Evolutionary conservation across 2,329 filamentous ascomycete genomes (phyloP).

Genomic region (Monilinia polystroma): DNA sequence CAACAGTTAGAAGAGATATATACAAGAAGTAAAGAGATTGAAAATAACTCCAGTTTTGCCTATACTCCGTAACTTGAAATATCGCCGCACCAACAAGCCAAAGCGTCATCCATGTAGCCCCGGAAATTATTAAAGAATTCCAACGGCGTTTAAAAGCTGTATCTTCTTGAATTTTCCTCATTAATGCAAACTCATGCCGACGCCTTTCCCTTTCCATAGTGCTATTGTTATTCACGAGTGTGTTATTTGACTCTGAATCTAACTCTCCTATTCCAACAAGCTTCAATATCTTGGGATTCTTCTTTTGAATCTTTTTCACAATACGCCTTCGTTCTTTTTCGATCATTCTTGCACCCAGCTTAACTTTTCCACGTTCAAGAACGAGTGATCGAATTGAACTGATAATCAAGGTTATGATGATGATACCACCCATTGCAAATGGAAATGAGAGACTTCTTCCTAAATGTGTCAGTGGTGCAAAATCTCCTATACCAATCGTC

Average conservation of each 20-base stretch:
- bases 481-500: constrained; percentile 64
- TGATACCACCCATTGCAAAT: constrained; percentile 78
- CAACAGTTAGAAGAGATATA: constrained; percentile 78
- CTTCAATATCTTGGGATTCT: constrained; percentile 49
- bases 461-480: constrained; percentile 49
- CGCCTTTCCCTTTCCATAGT: constrained; percentile 58
- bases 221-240: not conserved
- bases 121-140: constrained; percentile 68
- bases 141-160: constrained; percentile 68
- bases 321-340: constrained; percentile 56
- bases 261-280: constrained; percentile 40
- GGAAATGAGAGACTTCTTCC: constrained; percentile 75
- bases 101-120: constrained; percentile 66
- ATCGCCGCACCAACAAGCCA: constrained; percentile 80
- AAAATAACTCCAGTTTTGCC: constrained; percentile 70
- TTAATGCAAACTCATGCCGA: constrained; percentile 70
- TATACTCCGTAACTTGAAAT: constrained; percentile 57
- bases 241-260: not conserved
- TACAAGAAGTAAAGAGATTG: constrained; percentile 84
- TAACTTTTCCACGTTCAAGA: constrained; percentile 55
- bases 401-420: constrained; percentile 81
- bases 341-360: constrained; percentile 56
- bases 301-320: constrained; percentile 49
- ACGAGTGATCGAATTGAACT: constrained; percentile 70
- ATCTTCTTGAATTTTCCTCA: constrained; percentile 74